Percentiles rank a stretch among this genome's conserved stretches.
Evolutionary conservation across 805 yeast species (phyloP).

Genomic region (Zygotorulaspora chibaensis): DNA sequence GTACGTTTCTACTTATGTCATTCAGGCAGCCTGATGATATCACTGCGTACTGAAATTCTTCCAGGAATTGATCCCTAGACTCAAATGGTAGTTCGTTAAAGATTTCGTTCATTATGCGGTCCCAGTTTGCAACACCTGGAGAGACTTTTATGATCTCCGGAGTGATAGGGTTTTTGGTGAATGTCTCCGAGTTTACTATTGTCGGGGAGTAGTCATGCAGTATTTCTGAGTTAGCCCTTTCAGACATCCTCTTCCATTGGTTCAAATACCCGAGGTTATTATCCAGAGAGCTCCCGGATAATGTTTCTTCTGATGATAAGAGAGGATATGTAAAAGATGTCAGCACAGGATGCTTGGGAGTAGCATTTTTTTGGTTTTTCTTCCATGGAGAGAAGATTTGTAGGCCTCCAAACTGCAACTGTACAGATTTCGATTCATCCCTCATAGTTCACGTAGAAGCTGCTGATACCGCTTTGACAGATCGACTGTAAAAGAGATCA

Average conservation of each 20-base stretch:
- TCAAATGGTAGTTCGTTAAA: constrained; percentile 13
- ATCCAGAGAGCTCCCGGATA: constrained; percentile 1
- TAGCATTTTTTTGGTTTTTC: constrained; percentile 1
- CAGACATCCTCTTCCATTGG: constrained; percentile 6
- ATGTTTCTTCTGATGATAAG: constrained; percentile 8
- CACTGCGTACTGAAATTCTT: constrained; percentile 48
- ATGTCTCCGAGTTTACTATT: constrained; percentile 18
- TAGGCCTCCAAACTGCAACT: constrained; percentile 12
- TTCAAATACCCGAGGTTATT: background rate
- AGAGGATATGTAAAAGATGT: constrained; percentile 1
- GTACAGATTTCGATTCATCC: constrained; percentile 5
- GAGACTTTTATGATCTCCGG: background rate
- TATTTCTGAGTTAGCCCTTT: constrained; percentile 5
- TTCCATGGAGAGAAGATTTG: constrained; percentile 15
- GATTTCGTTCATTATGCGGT: constrained; percentile 8
- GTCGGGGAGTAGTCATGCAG: constrained; percentile 30
- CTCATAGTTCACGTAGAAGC: constrained; percentile 2
- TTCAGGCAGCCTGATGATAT: constrained; percentile 47
- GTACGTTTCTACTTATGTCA: constrained; percentile 33
- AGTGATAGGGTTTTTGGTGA: constrained; percentile 2
- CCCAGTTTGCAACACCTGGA: constrained; percentile 3
- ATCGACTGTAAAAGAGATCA: background rate
- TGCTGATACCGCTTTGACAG: background rate
- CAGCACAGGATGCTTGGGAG: background rate
- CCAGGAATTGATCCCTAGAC: constrained; percentile 36